Evolutionary conservation across 805 yeast genomes (phyloP), one percentile per base, ranked within the genome.

Genomic region (Torulaspora indica): DNA sequence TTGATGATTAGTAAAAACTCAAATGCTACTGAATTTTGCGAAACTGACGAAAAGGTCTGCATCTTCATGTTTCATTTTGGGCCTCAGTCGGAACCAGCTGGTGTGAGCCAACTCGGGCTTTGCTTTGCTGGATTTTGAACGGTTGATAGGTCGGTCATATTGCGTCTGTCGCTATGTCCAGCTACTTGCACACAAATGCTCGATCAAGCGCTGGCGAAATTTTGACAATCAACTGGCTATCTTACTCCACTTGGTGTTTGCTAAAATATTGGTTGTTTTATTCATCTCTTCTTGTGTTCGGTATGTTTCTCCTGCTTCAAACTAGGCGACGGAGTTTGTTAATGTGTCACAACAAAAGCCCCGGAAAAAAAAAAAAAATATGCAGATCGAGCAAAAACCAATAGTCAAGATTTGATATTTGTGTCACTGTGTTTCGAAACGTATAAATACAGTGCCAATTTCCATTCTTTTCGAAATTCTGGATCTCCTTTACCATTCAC

Each of bases 371-470:
- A 31, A 31, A 31, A 31, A 31, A 31, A 31, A 31, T 14, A 5
- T 6, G 32, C 8, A 10, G 15, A 29, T 29, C 17, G 32, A 29
- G 7, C 17, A n/a, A n/a, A 29, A 29, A 4, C 4, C 13, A n/a
- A 13, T n/a, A 29, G 8, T 30, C 17, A 5, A 8, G 17, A 13
- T 12, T 15, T 15, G 20, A 15, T 10, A 15, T 31, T 17, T 31
- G 34, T 3, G 23, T 13, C 18, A 17, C 18, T 31, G 8, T 8
- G n/a, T 13, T 31, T 31, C 5, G 34, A 31, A 34, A 34, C 30
- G 42, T 38, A 38, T 38, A 38, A 38, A 38, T 38, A 38, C 33
- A 25, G 36, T 14, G 30, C 20, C 27, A 8, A 31, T 31, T 38
- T 31, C 42, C 42, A 30, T 14, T 14, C 15, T 38, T 24, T 23